phyloP scores from a whole-genome alignment of 1,284 basidiomycete genomes.

The Meripilus lineatus region DNA sequence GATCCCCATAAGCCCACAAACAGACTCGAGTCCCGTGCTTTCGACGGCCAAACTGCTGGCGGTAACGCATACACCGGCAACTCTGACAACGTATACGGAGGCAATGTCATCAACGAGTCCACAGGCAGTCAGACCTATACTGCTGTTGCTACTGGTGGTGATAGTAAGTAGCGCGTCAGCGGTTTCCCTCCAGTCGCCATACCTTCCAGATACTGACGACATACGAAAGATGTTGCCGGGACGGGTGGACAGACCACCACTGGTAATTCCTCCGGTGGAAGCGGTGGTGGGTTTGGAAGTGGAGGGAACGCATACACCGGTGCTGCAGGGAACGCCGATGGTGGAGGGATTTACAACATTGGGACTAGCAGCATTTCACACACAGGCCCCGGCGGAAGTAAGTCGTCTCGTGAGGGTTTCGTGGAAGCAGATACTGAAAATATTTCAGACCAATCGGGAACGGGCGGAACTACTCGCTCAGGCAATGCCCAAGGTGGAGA shows the following conservation, averaged over 20 bases:
- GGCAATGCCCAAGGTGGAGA: conserved; percentile 15
- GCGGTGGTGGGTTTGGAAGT: conserved; percentile 12
- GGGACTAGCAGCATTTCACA: conserved; percentile 14
- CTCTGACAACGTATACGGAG: conserved; percentile 13
- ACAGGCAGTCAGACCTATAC: conserved; percentile 11
- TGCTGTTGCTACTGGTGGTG: conserved; percentile 13
- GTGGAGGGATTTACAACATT: conserved; percentile 13
- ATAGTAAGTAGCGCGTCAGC: no score
- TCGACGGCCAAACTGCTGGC: conserved; percentile 12
- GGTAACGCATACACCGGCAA: conserved; percentile 15
- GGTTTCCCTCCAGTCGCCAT: no score
- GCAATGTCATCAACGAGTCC: conserved; percentile 12
- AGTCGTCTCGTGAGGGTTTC: conserved; percentile 17
- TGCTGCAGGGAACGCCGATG: conserved; percentile 12
- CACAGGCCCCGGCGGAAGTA: conserved; percentile 12
- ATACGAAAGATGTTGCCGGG: conserved; percentile 15
- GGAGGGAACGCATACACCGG: conserved; percentile 17
- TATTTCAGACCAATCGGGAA: conserved; percentile 13
- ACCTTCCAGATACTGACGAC: no score
- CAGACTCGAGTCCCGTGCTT: conserved; percentile 9
- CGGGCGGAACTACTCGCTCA: conserved; percentile 10
- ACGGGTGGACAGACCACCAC: conserved; percentile 10
- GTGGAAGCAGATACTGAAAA: conserved; percentile 19
- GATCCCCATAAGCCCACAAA: conserved; percentile 5
- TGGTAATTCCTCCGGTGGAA: conserved; percentile 13